Base-by-base conservation (phyloP, 805 yeast species). In the Saturnispora hagleri region DNA sequence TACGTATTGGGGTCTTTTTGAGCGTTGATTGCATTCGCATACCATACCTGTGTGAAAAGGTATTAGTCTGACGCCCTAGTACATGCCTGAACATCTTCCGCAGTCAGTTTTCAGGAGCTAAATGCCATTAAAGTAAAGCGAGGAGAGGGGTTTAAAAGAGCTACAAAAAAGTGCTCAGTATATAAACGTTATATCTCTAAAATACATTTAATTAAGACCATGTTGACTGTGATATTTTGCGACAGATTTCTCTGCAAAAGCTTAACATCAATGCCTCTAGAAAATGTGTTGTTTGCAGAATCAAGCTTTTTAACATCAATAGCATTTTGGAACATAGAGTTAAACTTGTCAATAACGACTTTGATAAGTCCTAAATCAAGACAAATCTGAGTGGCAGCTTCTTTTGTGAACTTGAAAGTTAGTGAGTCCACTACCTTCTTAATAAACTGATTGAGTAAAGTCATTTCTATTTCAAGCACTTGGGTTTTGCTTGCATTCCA, bases 401-500 rank as follows among this genome's bases (percentile, higher is more conserved):
- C 50, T 5, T 43, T 22, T 8, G 24, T n/a, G 22, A 40, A 47
- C 36, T 47, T 47, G 3, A 22, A 17, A 2, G 50, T 43, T 43
- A 49, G 18, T 5, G 51, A 49, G 18, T 49, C 51, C 27, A 33
- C 44, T 7, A 49, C 12, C 26, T 49, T 49, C 34, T 44, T 49
- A 7, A 43, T 18, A 24, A 49, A 43, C 20, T 49, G 51, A 18
- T 31, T 43, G 28, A 49, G 43, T n/a, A 49, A 17, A 10, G 24
- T 34, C 24, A 38, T 31, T 20, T 43, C 43, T 15, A 49, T 31
- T 34, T 49, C 51, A 36, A 34, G 45, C 22, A 43, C 36, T 28
- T 49, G 51, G 2, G 17, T 13, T n/a, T 28, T 49, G 20, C 47
- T 44, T n/a, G 38, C 38, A 20, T 49, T 43, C 51, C 51, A 49